A percentile compares a stretch with the other conserved stretches of the same genome.
Conservation (phyloP, 2,329 filamentous ascomycete species). For the Alternaria ventricosa region DNA sequence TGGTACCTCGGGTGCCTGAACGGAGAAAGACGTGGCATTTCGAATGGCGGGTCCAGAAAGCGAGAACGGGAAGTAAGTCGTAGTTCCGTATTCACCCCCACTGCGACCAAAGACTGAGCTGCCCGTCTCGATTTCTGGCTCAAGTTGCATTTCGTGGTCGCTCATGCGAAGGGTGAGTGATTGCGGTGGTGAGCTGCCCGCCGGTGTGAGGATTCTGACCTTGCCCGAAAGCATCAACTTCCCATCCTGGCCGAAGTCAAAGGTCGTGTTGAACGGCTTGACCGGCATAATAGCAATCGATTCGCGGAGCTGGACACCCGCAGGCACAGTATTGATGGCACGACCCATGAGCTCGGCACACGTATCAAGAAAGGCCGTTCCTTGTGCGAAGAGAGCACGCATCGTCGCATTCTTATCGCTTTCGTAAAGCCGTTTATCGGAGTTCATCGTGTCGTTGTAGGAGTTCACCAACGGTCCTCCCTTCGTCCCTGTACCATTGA, state of each 20-base stretch:
- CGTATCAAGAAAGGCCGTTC: background rate
- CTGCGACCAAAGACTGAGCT: background rate
- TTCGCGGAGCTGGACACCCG: background rate
- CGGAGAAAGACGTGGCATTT: background rate
- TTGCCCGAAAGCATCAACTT: background rate
- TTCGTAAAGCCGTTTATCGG: constrained; percentile 36
- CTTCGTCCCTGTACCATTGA: constrained; percentile 29
- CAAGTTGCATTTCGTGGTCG: background rate
- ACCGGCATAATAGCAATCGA: background rate
- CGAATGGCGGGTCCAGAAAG: background rate
- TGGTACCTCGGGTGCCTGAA: background rate
- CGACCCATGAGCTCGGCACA: constrained; percentile 11
- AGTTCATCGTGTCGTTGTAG: constrained; percentile 29
- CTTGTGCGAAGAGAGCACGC: constrained; percentile 15
- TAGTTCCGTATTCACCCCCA: background rate
- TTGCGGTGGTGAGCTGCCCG: background rate
- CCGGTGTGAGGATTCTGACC: constrained; percentile 1
- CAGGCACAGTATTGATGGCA: constrained; percentile 13
- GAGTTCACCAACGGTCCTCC: constrained; percentile 33
- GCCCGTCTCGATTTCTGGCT: background rate
- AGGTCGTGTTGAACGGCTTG: constrained; percentile 1
- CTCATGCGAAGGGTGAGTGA: background rate
- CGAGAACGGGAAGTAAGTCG: constrained; percentile 1
- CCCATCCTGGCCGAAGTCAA: background rate
- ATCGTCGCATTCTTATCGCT: constrained; percentile 37